Evolutionary conservation across 75 land plant genomes (phyloP), one percentile per base, ranked within the genome.

Genomic region (Cunninghamia lanceolata): DNA sequence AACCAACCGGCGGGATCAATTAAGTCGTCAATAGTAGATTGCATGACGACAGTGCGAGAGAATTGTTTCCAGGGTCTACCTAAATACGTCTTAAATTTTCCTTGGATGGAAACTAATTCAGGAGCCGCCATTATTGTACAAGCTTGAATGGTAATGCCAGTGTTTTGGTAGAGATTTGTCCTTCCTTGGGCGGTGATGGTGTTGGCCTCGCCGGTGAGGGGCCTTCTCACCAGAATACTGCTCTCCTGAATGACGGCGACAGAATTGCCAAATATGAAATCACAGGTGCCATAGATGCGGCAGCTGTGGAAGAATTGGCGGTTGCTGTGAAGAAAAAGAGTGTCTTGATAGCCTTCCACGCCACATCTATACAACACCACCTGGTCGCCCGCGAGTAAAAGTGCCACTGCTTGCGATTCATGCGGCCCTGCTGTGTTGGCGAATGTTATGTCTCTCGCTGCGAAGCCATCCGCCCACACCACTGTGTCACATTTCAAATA

Each of bases 191-290:
- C 88, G 83, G 1, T 88, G 50, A 87, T 38, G 10, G 84, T 78
- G 86, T 42, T 83, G 40, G 38, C 52, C 76, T 91, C 89, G 50
- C 83, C 82, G 6, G 15, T 50, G 43, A 86, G 14, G 3, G 89
- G 85, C 39, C 68, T 52, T 46, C 88, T 86, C n/a, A 86, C 86
- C 15, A 86, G 32, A 82, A 92, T 82, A 54, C 21, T 63, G 87
- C 90, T 87, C 54, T 86, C 86, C 88, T 92, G 93, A 81, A 92
- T 85, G 56, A 92, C 90, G 17, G 83, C 90, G 53, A 81, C 85
- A 11, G 85, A 45, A 84, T 91, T 87, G 78, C 94, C 91, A 86
- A 93, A 93, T 59, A 92, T 85, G 91, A 92, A 92, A 83, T 92
- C 93, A 66, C 90, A 87, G 43, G 90, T 87, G 83, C 93, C 93